Conservation (phyloP, 2,329 filamentous ascomycete genomes). For the Blumeria graminis region DNA sequence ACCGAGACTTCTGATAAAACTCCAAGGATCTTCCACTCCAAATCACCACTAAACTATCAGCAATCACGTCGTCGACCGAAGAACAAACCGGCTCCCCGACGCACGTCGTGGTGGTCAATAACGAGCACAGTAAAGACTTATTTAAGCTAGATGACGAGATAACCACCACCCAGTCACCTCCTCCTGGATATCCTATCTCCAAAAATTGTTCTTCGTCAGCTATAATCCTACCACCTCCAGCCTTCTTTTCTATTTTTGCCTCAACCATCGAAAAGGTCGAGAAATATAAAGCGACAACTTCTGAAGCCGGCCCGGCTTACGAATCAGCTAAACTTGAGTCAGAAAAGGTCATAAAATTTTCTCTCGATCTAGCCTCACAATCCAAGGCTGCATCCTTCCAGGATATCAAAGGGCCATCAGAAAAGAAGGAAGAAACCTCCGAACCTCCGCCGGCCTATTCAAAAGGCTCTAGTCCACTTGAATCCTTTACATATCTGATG, state of each 20-base stretch:
- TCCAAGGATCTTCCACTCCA: too few species aligned
- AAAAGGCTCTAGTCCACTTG: slow-evolving; percentile 78
- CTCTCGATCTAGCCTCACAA: slow-evolving; percentile 34
- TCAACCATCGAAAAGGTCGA: slow-evolving; percentile 17
- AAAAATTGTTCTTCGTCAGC: slow-evolving; percentile 26
- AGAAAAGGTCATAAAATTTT: slow-evolving; percentile 8
- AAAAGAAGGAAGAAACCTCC: slow-evolving; percentile 27
- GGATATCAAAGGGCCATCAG: slow-evolving; percentile 54
- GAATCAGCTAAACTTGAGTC: slow-evolving; percentile 20
- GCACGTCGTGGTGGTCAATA: slow-evolving; percentile 4
- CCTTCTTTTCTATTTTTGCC: slow-evolving; percentile 35
- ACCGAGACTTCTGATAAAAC: too few species aligned
- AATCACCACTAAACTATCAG: too few species aligned
- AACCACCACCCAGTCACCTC: slow-evolving; percentile 24
- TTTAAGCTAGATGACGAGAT: slow-evolving; percentile 16
- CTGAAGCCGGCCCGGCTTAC: slow-evolving; percentile 27
- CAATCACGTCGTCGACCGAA: too few species aligned
- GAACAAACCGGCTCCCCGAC: too few species aligned
- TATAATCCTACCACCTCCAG: slow-evolving; percentile 24
- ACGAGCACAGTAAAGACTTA: slow-evolving; percentile 4
- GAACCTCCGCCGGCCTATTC: slow-evolving; percentile 93
- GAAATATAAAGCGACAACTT: slow-evolving; percentile 17
- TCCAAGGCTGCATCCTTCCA: slow-evolving; percentile 66
- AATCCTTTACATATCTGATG: slow-evolving; percentile 92
- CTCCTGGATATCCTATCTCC: slow-evolving; percentile 30